Evolutionary conservation across 2,329 filamentous ascomycete genomes (phyloP).

Genomic region (Aspergillus puulaauensis): DNA sequence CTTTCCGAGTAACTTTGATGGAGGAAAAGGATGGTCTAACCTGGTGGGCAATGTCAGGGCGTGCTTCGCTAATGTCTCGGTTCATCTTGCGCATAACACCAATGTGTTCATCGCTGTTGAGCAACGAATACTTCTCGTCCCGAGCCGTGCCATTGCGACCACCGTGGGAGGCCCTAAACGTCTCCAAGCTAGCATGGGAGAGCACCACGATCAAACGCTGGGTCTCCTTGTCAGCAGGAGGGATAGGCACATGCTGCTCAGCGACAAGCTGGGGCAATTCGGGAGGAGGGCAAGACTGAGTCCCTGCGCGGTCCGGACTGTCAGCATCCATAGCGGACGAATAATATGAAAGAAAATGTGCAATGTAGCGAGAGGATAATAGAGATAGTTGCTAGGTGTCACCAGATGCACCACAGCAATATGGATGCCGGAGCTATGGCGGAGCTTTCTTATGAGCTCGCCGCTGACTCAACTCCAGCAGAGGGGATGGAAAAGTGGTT

Average conservation of each 20-base stretch:
- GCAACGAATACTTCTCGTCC: conserved; percentile 93
- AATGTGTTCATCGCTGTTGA: conserved; percentile 99
- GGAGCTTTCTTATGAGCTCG: background rate
- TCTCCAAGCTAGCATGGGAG: conserved; percentile 95
- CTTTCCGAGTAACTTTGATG: background rate
- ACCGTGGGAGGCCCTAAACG: conserved; percentile 85
- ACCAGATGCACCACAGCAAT: background rate
- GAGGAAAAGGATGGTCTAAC: conserved; percentile 52
- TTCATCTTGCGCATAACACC: conserved; percentile 99
- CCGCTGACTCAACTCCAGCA: background rate
- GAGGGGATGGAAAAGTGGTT: background rate
- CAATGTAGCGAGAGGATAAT: background rate
- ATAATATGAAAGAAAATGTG: background rate
- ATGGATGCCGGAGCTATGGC: background rate
- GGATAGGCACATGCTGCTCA: conserved; percentile 84
- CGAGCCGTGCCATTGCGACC: conserved; percentile 62
- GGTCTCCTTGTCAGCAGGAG: conserved; percentile 82
- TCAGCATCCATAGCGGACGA: conserved; percentile 27
- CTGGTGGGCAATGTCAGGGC: conserved; percentile 98
- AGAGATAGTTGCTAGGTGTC: background rate
- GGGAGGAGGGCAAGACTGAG: conserved; percentile 91
- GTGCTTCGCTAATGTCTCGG: conserved; percentile 93
- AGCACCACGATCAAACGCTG: conserved; percentile 92
- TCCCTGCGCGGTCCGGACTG: conserved; percentile 56
- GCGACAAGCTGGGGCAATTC: conserved; percentile 87